Base-by-base conservation (phyloP, 225 moss, liverwort and hornwort species). In the Physcomitrellopsis africana region DNA sequence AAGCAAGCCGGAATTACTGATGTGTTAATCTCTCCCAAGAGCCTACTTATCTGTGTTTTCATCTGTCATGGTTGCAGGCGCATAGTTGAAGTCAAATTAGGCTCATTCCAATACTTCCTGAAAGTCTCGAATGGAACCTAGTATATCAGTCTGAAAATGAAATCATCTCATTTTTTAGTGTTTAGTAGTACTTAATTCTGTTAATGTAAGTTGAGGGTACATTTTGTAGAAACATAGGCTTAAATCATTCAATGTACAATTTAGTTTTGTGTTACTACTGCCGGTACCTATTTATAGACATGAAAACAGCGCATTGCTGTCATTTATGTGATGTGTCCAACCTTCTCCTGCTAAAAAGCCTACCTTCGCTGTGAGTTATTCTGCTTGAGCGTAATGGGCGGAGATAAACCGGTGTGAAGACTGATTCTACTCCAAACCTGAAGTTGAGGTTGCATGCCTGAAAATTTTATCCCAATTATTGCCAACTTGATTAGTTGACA, bases 401-500 rank as follows among this genome's bases (percentile, higher is more conserved):
- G 53, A 61, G 51, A 57, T 20, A 48, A 67, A 23, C 54, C 43
- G 2, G 60, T 59, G 32, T 82, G 74, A 79, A 65, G 73, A 60
- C 72, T 49, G 57, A 11, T 62, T 63, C 57, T 63, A 67, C 81
- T 78, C 62, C 62, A 51, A 65, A 61, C 57, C 71, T 67, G 84
- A 73, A 70, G 75, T 75, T 63, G 74, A 84, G 67, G 71, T 78
- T 54, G 67, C 67, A 14, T 51, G 61, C 74, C 78, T 78, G 44
- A 84, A 46, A 43, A 78, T 71, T 63, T 84, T 84, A 74, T 84
- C 78, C 84, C 77, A 81, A 52, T 61, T 75, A 58, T 81, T 75
- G 48, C 78, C 81, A 78, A 51, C 74, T 58, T 78, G 74, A 84
- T 81, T 78, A 67, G 67, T 78, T 51, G 81, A 81, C 60, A 78